These are phyloP conservation scores for Saccharomyces paradoxus DNA, from an alignment of 805 yeast genomes.

Conservation along the genomic window DNA sequence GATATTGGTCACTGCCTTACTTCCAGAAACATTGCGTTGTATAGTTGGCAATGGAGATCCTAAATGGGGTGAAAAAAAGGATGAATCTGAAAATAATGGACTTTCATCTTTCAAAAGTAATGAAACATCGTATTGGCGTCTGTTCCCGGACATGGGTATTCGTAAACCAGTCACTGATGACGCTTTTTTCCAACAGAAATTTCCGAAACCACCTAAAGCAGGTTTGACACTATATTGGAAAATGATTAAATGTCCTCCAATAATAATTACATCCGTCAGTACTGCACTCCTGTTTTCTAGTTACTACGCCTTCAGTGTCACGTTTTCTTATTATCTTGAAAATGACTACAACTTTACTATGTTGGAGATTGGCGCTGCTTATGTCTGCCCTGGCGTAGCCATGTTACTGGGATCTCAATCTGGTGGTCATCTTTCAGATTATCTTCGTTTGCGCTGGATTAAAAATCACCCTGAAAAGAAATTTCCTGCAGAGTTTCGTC, in stretches of 20 bases:
- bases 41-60: slow-evolving; percentile 49
- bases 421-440: slow-evolving; percentile 44
- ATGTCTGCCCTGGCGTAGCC: slow-evolving; percentile 46
- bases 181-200: slow-evolving; percentile 20
- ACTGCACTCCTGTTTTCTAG: slow-evolving; percentile 47
- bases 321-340: slow-evolving; percentile 37
- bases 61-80: slow-evolving; percentile 16
- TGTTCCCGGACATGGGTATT: slow-evolving; percentile 20
- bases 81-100: background rate
- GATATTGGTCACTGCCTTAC: slow-evolving; percentile 41
- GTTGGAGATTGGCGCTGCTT: slow-evolving; percentile 37
- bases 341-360: slow-evolving; percentile 32
- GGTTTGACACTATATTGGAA: slow-evolving; percentile 32
- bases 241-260: slow-evolving; percentile 37
- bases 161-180: slow-evolving; percentile 21
- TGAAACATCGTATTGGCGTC: slow-evolving; percentile 7
- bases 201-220: slow-evolving; percentile 42
- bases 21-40: slow-evolving; percentile 75
- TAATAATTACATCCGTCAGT: slow-evolving; percentile 38
- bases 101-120: background rate
- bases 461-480: slow-evolving; percentile 22
- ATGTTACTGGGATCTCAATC: slow-evolving; percentile 41
- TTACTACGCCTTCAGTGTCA: slow-evolving; percentile 46
- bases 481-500: slow-evolving; percentile 39
- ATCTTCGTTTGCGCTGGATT: slow-evolving; percentile 26